These are phyloP conservation scores for Coprinopsis strossmayeri DNA, from an alignment of 768 basidiomycete species.

Conservation along the genomic window DNA sequence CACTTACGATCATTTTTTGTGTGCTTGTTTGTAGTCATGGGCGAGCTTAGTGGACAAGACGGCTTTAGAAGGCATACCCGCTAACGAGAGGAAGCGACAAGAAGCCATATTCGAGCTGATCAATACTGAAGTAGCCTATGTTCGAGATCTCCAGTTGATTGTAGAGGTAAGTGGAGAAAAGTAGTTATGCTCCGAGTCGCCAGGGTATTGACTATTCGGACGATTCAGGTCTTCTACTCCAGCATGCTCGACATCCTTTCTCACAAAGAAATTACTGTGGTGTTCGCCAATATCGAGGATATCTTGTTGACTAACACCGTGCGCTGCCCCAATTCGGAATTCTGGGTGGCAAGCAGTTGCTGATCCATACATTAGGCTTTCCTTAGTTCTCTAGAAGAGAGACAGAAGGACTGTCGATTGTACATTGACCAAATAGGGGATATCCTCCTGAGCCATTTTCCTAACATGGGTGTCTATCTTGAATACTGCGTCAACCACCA, in stretches of 20 bases:
- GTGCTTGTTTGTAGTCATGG: conserved; percentile 60
- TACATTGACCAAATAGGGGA: conserved; percentile 90
- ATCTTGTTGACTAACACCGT: conserved; percentile 86
- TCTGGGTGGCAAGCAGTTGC: too few species aligned
- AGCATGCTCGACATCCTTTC: conserved; percentile 68
- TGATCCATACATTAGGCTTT: conserved; percentile 44
- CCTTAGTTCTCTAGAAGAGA: conserved; percentile 81
- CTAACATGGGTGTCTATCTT: conserved; percentile 76
- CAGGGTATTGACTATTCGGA: too few species aligned
- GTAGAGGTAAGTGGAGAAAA: conserved; percentile 74
- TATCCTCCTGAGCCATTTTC: conserved; percentile 67
- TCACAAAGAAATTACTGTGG: conserved; percentile 66
- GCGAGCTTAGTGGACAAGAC: conserved; percentile 84
- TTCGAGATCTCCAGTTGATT: conserved; percentile 85
- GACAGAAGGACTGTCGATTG: conserved; percentile 86
- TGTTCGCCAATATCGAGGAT: conserved; percentile 94
- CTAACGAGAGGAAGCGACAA: conserved; percentile 77
- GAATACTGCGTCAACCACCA: conserved; percentile 89
- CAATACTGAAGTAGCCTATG: conserved; percentile 83
- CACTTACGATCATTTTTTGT: neutral
- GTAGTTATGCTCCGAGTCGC: neutral
- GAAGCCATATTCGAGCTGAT: conserved; percentile 98
- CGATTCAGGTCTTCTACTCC: conserved; percentile 87
- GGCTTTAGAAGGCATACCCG: conserved; percentile 74
- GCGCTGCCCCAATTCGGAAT: too few species aligned